Evolutionary conservation across 257 asterid genomes (phyloP).

Genomic region (Capsicum rhomboideum): DNA sequence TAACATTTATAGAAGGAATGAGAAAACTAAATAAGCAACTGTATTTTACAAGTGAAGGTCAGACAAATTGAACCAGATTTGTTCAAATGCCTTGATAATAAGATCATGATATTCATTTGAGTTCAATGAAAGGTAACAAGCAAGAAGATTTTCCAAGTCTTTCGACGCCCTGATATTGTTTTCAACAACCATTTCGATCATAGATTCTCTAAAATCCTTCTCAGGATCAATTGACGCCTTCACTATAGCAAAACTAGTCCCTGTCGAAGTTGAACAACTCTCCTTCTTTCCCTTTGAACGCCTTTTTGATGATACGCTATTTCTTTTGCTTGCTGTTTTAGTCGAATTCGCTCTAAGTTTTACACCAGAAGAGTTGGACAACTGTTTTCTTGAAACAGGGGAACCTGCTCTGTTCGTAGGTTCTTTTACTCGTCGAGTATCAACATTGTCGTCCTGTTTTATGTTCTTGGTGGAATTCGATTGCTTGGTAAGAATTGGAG

Average conservation of each 20-base stretch:
- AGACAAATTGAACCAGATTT: slow-evolving; percentile 70
- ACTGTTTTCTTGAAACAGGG: slow-evolving; percentile 31
- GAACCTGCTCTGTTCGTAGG: not conserved
- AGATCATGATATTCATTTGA: slow-evolving; percentile 62
- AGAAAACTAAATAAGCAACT: not conserved
- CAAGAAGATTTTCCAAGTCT: slow-evolving; percentile 80
- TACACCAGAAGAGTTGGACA: slow-evolving; percentile 44
- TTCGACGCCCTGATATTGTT: slow-evolving; percentile 57
- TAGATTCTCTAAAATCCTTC: slow-evolving; percentile 75
- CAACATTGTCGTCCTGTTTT: not conserved
- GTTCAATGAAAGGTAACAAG: slow-evolving; percentile 76
- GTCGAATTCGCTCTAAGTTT: slow-evolving; percentile 42
- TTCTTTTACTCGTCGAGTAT: not conserved
- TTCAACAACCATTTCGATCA: slow-evolving; percentile 89
- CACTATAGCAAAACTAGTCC: slow-evolving; percentile 67
- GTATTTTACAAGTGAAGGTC: slow-evolving; percentile 6
- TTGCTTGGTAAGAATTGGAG: slow-evolving; percentile 51
- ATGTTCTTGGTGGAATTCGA: not conserved
- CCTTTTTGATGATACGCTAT: slow-evolving; percentile 16
- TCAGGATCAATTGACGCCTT: slow-evolving; percentile 83
- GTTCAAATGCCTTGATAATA: slow-evolving; percentile 76
- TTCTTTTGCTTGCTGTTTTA: slow-evolving; percentile 26
- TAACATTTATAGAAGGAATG: not conserved
- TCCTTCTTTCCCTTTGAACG: slow-evolving; percentile 13
- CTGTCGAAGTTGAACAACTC: slow-evolving; percentile 18